A percentile compares a stretch with the other conserved stretches of the same genome.
These are phyloP conservation scores for Gliomastix tumulicola DNA, from an alignment of 2,329 filamentous ascomycete genomes.

Conservation along the genomic window DNA sequence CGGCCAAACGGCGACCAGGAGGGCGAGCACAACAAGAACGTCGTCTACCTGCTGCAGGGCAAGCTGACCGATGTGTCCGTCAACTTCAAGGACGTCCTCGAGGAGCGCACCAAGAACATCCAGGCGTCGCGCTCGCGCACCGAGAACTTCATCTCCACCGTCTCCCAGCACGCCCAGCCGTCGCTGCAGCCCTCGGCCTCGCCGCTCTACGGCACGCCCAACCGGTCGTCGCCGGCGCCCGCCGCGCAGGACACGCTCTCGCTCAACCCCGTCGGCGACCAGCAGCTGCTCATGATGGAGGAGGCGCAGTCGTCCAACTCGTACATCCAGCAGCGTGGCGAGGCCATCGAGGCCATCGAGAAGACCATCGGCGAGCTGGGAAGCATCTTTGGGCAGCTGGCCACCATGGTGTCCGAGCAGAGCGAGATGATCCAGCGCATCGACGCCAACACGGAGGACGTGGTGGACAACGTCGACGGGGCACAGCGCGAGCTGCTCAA, in stretches of 20 bases:
- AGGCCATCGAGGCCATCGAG: slow-evolving; percentile 96
- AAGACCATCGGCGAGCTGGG: slow-evolving; percentile 90
- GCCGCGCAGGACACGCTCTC: slow-evolving; percentile 69
- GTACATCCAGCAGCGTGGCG: slow-evolving; percentile 89
- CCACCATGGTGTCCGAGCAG: slow-evolving; percentile 95
- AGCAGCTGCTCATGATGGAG: slow-evolving; percentile 87
- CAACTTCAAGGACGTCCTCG: slow-evolving; percentile 96
- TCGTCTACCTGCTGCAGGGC: slow-evolving; percentile 84
- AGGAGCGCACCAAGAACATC: slow-evolving; percentile 95
- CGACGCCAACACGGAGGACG: slow-evolving; percentile 94
- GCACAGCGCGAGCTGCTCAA: slow-evolving; percentile 93
- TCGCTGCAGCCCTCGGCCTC: slow-evolving; percentile 70
- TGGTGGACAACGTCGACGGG: slow-evolving; percentile 97
- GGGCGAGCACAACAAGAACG: slow-evolving; percentile 96
- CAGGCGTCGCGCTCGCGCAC: slow-evolving; percentile 87
- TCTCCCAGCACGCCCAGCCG: slow-evolving; percentile 68
- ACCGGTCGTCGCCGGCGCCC: slow-evolving; percentile 58
- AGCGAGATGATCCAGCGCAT: slow-evolving; percentile 97
- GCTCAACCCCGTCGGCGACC: slow-evolving; percentile 72
- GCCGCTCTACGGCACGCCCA: slow-evolving; percentile 78
- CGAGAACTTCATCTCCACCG: slow-evolving; percentile 92
- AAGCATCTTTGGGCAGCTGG: slow-evolving; percentile 84
- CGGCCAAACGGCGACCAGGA: slow-evolving; percentile 72
- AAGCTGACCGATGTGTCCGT: slow-evolving; percentile 87
- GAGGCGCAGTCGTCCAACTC: slow-evolving; percentile 82